Base-by-base conservation (phyloP, 768 basidiomycete genomes). In the Leccinum barrowsii region DNA sequence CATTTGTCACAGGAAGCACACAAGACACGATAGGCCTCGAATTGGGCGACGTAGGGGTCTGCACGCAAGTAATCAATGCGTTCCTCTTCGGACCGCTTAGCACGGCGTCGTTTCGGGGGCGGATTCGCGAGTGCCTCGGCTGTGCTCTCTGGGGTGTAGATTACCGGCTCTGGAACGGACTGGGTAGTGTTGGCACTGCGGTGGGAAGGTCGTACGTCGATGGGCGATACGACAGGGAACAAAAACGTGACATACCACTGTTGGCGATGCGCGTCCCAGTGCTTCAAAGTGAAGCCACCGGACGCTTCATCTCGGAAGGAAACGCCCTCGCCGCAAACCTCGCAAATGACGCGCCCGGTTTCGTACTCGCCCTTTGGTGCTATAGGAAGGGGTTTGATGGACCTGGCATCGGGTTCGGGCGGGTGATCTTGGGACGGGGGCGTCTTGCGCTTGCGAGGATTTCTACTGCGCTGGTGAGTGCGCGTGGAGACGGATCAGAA, bases 1-100 rank as follows among this genome's bases (percentile, higher is more conserved):
- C 90, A 92, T 69, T 90, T 91, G 71, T 90, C 85, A 74, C 90
- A 92, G 5, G 81, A 84, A 49, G 85, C 86, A 71, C 90, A 91
- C 10, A 90, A 78, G 34, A 91, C 88, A 10, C 89, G 81, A 68
- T 90, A 90, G 0, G 90, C 83, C 72, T 91, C 89, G 67, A 89
- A 89, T 63, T 87, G 79, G n/a, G 84, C 86, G 44, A 91, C 88
- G 64, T 90, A 89, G 15, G 86, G 87, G 68, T 91, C 89, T 0
- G 80, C 76, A 50, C 84, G 80, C 58, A 81, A 65, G 59, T 89
- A 89, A 48, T 84, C 81, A 62, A 89, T 89, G 19, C 87, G 84
- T 59, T 89, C 87, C 40, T 88, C 87, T 60, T 91, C 89, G 0
- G 87, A 85, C 37, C 89, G 81, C 65, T 90, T 90, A 0, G 88